A percentile compares a stretch with the other conserved stretches of the same genome.
phyloP scores from a whole-genome alignment of 305 asterid species.

The Fraxinus platypoda region DNA sequence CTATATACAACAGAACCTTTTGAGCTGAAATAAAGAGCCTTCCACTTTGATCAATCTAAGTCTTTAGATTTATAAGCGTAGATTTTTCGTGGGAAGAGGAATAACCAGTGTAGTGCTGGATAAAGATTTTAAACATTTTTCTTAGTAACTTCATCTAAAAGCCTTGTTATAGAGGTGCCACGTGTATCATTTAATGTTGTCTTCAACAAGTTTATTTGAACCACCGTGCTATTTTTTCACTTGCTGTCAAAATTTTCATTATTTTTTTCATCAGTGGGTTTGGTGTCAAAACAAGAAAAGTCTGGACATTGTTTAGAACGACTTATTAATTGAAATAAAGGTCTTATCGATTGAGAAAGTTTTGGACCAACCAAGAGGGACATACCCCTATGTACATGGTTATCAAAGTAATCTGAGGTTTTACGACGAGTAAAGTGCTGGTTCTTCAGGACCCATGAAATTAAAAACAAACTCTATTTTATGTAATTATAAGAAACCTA shows the following conservation, averaged over 20 bases:
- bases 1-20: neutral
- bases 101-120: neutral
- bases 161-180: neutral
- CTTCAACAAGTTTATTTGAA: neutral
- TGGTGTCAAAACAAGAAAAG: neutral
- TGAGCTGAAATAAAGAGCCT: neutral
- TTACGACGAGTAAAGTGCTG: neutral
- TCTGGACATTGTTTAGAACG: neutral
- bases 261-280: neutral
- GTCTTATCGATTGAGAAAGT: neutral
- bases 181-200: neutral
- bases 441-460: neutral
- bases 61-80: neutral
- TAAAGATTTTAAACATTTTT: neutral
- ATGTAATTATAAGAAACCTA: neutral
- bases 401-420: neutral
- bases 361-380: neutral
- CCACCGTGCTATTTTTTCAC: neutral
- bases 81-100: neutral
- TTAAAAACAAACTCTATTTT: neutral
- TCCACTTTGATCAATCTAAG: neutral
- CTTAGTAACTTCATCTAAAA: neutral
- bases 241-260: neutral
- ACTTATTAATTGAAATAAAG: neutral
- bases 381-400: neutral